Evolutionary conservation across 495 filamentous ascomycete genomes (phyloP).

Genomic region (Xanthoparmelia taractica): DNA sequence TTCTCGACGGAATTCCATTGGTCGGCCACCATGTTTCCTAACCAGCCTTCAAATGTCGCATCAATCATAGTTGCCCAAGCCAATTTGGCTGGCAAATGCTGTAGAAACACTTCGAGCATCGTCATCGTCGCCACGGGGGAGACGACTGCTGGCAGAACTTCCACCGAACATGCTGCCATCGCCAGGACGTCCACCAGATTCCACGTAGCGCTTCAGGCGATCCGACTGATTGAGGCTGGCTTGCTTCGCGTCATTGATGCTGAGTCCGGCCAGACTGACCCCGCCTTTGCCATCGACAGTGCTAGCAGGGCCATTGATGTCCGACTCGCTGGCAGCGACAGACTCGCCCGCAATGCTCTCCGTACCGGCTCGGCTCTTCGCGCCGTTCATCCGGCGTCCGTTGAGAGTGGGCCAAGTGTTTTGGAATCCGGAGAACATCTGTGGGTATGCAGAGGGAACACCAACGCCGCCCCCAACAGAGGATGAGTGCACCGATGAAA

Average conservation of each 20-base stretch:
- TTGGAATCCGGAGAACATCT: slow-evolving; percentile 89
- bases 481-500: slow-evolving; percentile 90
- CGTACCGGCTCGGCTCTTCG: slow-evolving; percentile 54
- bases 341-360: slow-evolving; percentile 85
- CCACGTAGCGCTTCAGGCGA: slow-evolving; percentile 79
- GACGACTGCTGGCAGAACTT: slow-evolving; percentile 55
- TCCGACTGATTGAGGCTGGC: slow-evolving; percentile 79
- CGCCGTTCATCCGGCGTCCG: slow-evolving; percentile 54
- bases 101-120: slow-evolving; percentile 93
- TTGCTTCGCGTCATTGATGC: slow-evolving; percentile 70
- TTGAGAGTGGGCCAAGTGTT: slow-evolving; percentile 84
- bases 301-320: slow-evolving; percentile 54
- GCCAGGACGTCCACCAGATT: slow-evolving; percentile 57
- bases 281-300: slow-evolving; percentile 72
- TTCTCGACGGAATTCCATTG: slow-evolving; percentile 1
- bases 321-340: slow-evolving; percentile 79
- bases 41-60: not conserved
- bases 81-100: slow-evolving; percentile 91
- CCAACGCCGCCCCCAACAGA: slow-evolving; percentile 79
- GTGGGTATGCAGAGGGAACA: slow-evolving; percentile 73
- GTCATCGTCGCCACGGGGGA: slow-evolving; percentile 63
- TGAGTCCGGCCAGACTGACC: slow-evolving; percentile 75
- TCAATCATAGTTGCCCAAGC: slow-evolving; percentile 76
- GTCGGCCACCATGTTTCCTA: not conserved
- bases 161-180: slow-evolving; percentile 69